Percentiles rank a stretch among this genome's conserved stretches.
These are phyloP conservation scores for Oxytropis ochrocephala DNA, from an alignment of 306 rosid species.

Conservation along the genomic window DNA sequence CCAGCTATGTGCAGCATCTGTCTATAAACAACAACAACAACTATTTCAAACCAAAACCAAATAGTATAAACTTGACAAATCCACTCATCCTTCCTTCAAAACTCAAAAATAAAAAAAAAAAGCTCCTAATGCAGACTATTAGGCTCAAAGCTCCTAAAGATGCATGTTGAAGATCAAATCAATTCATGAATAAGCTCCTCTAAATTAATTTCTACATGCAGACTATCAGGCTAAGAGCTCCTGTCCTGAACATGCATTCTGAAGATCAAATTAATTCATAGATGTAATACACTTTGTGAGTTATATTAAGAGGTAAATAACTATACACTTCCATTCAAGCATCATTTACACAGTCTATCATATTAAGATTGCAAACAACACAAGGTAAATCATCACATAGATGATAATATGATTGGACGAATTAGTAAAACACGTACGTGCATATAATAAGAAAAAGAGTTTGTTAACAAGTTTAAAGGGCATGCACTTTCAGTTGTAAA, in stretches of 20 bases:
- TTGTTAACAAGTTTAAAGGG: too few relatives aligned
- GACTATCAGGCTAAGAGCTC: not conserved
- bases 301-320: not conserved
- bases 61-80: not conserved
- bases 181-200: not conserved
- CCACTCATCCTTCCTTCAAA: too few relatives aligned
- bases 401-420: too few relatives aligned
- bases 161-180: not conserved
- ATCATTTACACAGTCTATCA: not conserved
- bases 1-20: conserved; percentile 88
- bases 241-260: not conserved
- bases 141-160: not conserved
- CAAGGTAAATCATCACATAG: too few relatives aligned
- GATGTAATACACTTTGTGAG: not conserved
- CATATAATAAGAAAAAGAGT: too few relatives aligned
- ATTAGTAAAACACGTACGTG: not conserved
- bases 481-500: too few relatives aligned
- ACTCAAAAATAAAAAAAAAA: too few relatives aligned
- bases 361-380: not conserved
- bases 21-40: conserved; percentile 34
- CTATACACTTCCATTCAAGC: not conserved
- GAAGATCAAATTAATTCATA: not conserved
- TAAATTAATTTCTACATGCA: not conserved
- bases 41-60: not conserved
- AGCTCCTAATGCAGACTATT: not conserved